Evolutionary conservation across 345 rosid species (phyloP), one percentile per base, ranked within the genome.

Genomic region (Melaleuca alternifolia): DNA sequence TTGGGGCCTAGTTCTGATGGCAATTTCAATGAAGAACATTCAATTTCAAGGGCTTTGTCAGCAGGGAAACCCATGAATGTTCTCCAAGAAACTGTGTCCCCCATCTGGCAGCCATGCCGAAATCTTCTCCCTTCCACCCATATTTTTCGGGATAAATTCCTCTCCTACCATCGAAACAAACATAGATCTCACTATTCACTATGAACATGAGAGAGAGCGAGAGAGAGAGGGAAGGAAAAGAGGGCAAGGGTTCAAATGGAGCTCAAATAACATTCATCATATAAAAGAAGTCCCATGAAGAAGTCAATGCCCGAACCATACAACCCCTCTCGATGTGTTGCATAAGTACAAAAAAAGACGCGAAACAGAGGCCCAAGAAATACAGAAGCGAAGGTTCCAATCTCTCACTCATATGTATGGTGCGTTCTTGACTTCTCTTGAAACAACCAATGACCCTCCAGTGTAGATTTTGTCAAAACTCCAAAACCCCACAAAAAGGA

Each of bases 251-350:
- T 71, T 71, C 16, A 30, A 18, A 18, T 37, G 44, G 79, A 71
- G 79, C 79, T 37, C 13, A 37, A 71, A 71, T 21, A 18, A 71
- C 79, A 37, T 33, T 18, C 48, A 41, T 71, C 79, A 37, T 71
- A 71, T 71, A 37, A 71, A 30, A 30, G 5, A 37, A 71, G 79
- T 71, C 79, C 11, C 48, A 37, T 71, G 79, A 71, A 71, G 88
- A 86, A 86, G 88, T 86, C 88, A 86, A 86, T 86, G 50, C 88
- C 88, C 88, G 88, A 86, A 86, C 88, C 88, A 82, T 86, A 86
- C 85, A 86, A 54, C 10, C 28, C 52, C 84, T 79, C 79, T 23
- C 53, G 48, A 71, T 37, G 79, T 77, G 87, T 51, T 41, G 84
- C 65, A 50, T 15, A 30, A 48, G 20, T 37, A 52, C 21, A 23